Evolutionary conservation across 2,329 filamentous ascomycete species (phyloP).

Genomic region (Botrytis fragariae): DNA sequence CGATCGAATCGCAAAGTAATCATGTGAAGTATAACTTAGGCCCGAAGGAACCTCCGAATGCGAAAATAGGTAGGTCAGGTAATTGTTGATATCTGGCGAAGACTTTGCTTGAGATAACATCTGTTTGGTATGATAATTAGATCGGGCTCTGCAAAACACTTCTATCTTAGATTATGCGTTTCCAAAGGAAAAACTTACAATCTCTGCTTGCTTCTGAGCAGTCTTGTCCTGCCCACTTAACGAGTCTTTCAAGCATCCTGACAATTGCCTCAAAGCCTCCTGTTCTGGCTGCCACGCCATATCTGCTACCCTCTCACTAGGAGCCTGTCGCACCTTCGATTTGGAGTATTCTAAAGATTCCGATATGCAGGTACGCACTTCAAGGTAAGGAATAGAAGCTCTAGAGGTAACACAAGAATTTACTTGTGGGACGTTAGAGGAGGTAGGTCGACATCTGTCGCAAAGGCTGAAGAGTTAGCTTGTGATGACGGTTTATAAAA

Average conservation of each 20-base stretch:
- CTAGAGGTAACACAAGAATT: slow-evolving; percentile 35
- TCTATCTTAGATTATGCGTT: neutral
- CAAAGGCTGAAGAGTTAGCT: slow-evolving; percentile 25
- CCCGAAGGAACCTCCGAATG: slow-evolving; percentile 61
- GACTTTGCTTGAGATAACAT: slow-evolving; percentile 88
- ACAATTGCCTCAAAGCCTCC: slow-evolving; percentile 85
- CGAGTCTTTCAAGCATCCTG: slow-evolving; percentile 86
- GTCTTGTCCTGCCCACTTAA: slow-evolving; percentile 77
- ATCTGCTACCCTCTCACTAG: slow-evolving; percentile 29
- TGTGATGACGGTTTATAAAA: neutral
- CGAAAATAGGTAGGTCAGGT: slow-evolving; percentile 87
- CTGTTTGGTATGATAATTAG: slow-evolving; percentile 47
- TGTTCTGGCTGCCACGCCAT: slow-evolving; percentile 94
- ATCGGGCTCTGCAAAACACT: neutral
- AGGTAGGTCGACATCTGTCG: slow-evolving; percentile 33
- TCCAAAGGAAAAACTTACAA: slow-evolving; percentile 54
- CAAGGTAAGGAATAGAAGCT: slow-evolving; percentile 26
- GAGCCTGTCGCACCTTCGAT: slow-evolving; percentile 26
- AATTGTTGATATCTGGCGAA: slow-evolving; percentile 95
- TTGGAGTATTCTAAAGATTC: slow-evolving; percentile 27
- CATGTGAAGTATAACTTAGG: slow-evolving; percentile 55
- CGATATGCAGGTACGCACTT: slow-evolving; percentile 37
- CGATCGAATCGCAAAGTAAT: slow-evolving; percentile 76
- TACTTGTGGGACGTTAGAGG: slow-evolving; percentile 37
- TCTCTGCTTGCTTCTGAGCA: slow-evolving; percentile 85